Evolutionary conservation across 805 yeast genomes (phyloP).

Genomic region (Metschnikowia gelsemii): DNA sequence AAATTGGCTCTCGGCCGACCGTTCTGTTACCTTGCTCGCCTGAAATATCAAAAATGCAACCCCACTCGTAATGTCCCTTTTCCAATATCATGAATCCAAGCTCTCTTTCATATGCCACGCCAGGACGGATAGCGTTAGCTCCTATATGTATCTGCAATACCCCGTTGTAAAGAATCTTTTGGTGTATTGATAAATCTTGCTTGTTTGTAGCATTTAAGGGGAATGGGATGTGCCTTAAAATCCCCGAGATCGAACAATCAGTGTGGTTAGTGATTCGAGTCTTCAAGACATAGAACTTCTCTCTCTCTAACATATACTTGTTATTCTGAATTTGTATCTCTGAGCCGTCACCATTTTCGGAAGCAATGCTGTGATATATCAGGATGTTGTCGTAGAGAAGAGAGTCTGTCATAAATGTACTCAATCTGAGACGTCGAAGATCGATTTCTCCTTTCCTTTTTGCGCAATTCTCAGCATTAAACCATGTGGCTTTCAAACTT

Average conservation of each 20-base stretch:
- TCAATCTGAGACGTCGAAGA: conserved; percentile 62
- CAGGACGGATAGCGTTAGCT: conserved; percentile 38
- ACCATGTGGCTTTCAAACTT: conserved; percentile 68
- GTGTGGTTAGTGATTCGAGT: conserved; percentile 53
- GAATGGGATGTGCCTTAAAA: conserved; percentile 60
- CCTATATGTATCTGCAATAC: conserved; percentile 57
- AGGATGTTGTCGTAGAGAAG: conserved; percentile 51
- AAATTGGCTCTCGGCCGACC: conserved; percentile 34
- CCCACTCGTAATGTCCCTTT: conserved; percentile 82
- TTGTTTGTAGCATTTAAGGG: conserved; percentile 14
- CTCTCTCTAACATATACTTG: conserved; percentile 26
- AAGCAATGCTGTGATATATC: conserved; percentile 32
- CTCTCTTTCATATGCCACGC: conserved; percentile 40
- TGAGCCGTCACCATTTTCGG: conserved; percentile 15
- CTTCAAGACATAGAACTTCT: conserved; percentile 51
- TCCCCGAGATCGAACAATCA: conserved; percentile 45
- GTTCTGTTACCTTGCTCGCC: conserved; percentile 21
- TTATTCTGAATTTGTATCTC: conserved; percentile 26
- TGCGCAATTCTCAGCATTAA: conserved; percentile 23
- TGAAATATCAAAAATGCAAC: conserved; percentile 38
- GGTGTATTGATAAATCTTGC: conserved; percentile 40
- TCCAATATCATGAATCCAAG: conserved; percentile 67
- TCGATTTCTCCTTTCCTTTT: conserved; percentile 58
- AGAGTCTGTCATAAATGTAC: conserved; percentile 56
- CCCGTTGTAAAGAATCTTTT: conserved; percentile 70